Percentiles rank a stretch among this genome's conserved stretches.
Evolutionary conservation across 805 yeast species (phyloP).

Genomic region (Monosporozyma aerobia): DNA sequence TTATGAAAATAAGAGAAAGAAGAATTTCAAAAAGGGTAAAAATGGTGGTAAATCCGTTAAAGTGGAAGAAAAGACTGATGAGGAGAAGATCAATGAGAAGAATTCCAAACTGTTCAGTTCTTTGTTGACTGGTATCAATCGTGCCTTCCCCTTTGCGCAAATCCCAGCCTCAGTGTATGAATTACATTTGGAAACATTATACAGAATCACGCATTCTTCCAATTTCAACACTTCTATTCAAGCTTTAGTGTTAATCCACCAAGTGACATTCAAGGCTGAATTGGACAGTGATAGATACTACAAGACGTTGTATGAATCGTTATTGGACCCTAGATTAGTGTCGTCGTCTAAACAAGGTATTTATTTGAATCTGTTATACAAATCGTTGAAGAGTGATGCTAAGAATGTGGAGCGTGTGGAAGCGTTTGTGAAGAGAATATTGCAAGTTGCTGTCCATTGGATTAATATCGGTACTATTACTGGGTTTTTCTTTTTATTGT

Average conservation of each 20-base stretch:
- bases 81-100: slow-evolving; percentile 65
- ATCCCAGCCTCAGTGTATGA: slow-evolving; percentile 62
- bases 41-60: slow-evolving; percentile 81
- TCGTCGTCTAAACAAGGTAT: slow-evolving; percentile 89
- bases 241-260: slow-evolving; percentile 78
- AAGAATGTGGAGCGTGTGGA: slow-evolving; percentile 52
- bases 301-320: slow-evolving; percentile 81
- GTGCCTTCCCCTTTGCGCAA: slow-evolving; percentile 88
- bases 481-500: slow-evolving; percentile 69
- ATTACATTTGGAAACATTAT: slow-evolving; percentile 73
- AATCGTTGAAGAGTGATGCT: slow-evolving; percentile 66
- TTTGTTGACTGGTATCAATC: slow-evolving; percentile 84
- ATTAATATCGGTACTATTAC: slow-evolving; percentile 77
- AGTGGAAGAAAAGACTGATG: slow-evolving; percentile 43
- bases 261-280: slow-evolving; percentile 56
- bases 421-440: slow-evolving; percentile 84
- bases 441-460: slow-evolving; percentile 83
- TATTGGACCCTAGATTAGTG: slow-evolving; percentile 74
- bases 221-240: slow-evolving; percentile 92
- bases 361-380: slow-evolving; percentile 76
- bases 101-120: slow-evolving; percentile 82
- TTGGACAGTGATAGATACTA: slow-evolving; percentile 61
- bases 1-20: slow-evolving; percentile 57
- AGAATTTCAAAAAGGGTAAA: slow-evolving; percentile 70
- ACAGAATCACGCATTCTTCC: slow-evolving; percentile 84